Conservation (phyloP, 306 rosid species). For the Alnus rubra region DNA sequence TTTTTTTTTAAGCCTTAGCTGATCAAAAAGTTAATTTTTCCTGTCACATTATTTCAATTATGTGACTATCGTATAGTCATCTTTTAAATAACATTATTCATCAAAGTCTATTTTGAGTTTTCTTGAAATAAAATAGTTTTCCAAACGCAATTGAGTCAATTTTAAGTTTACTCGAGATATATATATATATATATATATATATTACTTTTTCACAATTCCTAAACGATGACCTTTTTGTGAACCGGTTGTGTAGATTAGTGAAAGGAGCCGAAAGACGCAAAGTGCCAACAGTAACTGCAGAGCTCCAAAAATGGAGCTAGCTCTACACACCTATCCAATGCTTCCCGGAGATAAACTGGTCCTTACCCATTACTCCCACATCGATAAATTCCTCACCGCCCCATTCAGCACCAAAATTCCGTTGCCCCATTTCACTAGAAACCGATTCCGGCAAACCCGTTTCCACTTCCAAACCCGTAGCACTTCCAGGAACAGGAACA, state of each 20-base stretch:
- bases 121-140: too few species aligned
- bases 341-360: slow-evolving; percentile 28
- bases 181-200: too few species aligned
- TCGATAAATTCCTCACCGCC: slow-evolving; percentile 1
- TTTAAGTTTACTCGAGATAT: too few species aligned
- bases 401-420: slow-evolving; percentile 2
- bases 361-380: slow-evolving; percentile 10
- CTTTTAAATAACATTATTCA: too few species aligned
- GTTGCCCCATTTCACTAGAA: slow-evolving; percentile 31
- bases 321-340: slow-evolving; percentile 35
- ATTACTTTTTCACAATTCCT: too few species aligned
- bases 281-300: slow-evolving; percentile 5
- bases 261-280: not conserved
- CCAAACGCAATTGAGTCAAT: too few species aligned
- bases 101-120: too few species aligned
- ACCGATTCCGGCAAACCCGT: slow-evolving; percentile 14
- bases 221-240: not conserved
- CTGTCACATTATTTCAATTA: too few species aligned
- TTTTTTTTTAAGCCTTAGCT: too few species aligned
- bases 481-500: slow-evolving; percentile 21
- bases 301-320: slow-evolving; percentile 67
- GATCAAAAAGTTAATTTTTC: too few species aligned
- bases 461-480: slow-evolving; percentile 29
- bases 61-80: too few species aligned
- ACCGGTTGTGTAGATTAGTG: not conserved